These are phyloP conservation scores for Symbiodinium natans DNA, from an alignment of 73 alveolate genomes.

Conservation along the genomic window DNA sequence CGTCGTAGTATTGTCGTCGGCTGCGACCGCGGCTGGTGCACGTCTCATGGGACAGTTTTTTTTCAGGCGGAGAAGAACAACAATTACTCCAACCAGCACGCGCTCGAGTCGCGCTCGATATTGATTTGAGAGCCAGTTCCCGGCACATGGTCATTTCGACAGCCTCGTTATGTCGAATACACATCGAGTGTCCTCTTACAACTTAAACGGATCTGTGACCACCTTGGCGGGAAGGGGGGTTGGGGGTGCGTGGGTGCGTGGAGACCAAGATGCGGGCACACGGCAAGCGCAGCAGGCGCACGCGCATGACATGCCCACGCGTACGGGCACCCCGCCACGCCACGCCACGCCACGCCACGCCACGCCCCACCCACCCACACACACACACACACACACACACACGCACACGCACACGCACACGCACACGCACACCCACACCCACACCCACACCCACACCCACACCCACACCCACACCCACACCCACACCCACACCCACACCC, in stretches of 20 bases:
- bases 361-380: neutral
- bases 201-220: neutral
- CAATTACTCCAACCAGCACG: neutral
- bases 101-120: neutral
- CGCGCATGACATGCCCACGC: neutral
- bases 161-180: neutral
- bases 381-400: slow-evolving; percentile 7
- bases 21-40: too few species aligned
- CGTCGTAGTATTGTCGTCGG: too few species aligned
- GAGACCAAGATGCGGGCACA: neutral
- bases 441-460: neutral
- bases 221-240: neutral
- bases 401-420: slow-evolving; percentile 4
- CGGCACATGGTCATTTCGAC: neutral
- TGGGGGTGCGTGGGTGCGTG: neutral
- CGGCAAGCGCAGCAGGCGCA: neutral
- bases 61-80: neutral
- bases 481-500: neutral
- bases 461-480: neutral
- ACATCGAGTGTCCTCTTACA: neutral
- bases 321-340: neutral
- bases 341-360: neutral
- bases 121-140: neutral
- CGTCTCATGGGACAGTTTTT: neutral
- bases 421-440: neutral